Percentiles rank a stretch among this genome's conserved stretches.
Evolutionary conservation across 352 stramenopile genomes (phyloP).

Genomic region (Globisporangium solare): DNA sequence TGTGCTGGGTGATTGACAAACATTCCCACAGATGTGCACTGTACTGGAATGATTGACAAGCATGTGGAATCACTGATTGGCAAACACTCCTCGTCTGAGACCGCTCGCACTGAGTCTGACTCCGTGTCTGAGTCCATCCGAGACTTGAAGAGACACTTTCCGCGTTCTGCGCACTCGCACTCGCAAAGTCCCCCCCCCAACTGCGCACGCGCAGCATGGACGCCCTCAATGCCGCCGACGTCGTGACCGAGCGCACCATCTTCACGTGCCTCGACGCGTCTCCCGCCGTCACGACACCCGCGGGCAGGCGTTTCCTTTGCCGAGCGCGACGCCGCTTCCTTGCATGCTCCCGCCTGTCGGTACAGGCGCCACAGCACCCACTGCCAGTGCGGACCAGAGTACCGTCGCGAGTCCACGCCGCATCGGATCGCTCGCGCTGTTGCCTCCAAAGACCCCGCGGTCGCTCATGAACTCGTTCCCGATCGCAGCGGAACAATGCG

Average conservation of each 20-base stretch:
- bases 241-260: constrained; percentile 44
- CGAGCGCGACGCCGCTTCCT: not conserved
- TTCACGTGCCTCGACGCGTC: constrained; percentile 28
- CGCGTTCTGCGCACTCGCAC: constrained; percentile 21
- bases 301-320: not conserved
- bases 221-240: not conserved
- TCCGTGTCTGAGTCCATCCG: too few species aligned
- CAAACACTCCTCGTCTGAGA: too few species aligned
- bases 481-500: constrained; percentile 46
- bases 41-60: too few species aligned
- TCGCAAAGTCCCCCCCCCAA: not conserved
- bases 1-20: too few species aligned
- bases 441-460: constrained; percentile 42
- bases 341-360: not conserved
- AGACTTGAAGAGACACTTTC: too few species aligned
- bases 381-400: not conserved
- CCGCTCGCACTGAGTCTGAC: too few species aligned
- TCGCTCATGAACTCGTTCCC: constrained; percentile 40
- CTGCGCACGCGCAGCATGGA: not conserved
- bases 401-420: not conserved
- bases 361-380: too few species aligned
- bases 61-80: too few species aligned
- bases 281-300: not conserved
- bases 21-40: too few species aligned
- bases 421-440: constrained; percentile 4